Evolutionary conservation across 202 grass and related monocot genomes (phyloP).

Genomic region (Thinopyrum obtusiflorum): DNA sequence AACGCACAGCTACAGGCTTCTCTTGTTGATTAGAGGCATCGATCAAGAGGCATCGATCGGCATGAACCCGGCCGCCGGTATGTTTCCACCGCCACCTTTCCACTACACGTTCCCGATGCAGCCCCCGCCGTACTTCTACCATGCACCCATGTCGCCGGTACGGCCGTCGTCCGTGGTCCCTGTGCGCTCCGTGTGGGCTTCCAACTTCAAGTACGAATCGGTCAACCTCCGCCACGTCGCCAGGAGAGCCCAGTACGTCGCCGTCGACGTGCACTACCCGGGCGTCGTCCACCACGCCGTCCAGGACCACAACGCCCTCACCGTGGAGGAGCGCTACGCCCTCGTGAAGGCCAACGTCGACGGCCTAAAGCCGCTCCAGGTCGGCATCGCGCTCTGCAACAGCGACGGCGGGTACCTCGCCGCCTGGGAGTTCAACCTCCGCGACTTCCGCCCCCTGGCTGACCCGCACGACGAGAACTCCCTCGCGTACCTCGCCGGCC

Average conservation of each 20-base stretch:
- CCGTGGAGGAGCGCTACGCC: background rate
- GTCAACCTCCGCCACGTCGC: background rate
- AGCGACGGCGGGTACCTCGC: background rate
- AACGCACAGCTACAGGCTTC: too few species aligned
- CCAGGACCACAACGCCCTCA: background rate
- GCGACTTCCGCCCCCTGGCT: background rate
- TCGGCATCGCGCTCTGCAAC: background rate
- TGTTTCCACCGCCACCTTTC: too few species aligned
- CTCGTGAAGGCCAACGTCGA: background rate
- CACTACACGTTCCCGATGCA: too few species aligned
- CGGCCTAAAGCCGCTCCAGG: background rate
- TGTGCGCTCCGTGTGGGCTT: too few species aligned
- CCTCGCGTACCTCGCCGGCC: background rate
- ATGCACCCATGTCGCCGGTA: too few species aligned
- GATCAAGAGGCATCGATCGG: too few species aligned
- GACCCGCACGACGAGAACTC: background rate
- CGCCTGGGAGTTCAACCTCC: constrained; percentile 1
- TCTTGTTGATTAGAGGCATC: too few species aligned
- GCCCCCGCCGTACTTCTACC: too few species aligned
- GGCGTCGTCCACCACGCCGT: background rate
- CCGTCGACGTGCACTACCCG: constrained; percentile 2
- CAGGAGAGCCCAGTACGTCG: background rate
- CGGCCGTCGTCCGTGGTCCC: too few species aligned
- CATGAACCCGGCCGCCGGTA: too few species aligned
- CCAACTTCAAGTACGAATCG: background rate